These are phyloP conservation scores for Microstegium vimineum DNA, from an alignment of 176 grass and related monocot species.

Conservation along the genomic window DNA sequence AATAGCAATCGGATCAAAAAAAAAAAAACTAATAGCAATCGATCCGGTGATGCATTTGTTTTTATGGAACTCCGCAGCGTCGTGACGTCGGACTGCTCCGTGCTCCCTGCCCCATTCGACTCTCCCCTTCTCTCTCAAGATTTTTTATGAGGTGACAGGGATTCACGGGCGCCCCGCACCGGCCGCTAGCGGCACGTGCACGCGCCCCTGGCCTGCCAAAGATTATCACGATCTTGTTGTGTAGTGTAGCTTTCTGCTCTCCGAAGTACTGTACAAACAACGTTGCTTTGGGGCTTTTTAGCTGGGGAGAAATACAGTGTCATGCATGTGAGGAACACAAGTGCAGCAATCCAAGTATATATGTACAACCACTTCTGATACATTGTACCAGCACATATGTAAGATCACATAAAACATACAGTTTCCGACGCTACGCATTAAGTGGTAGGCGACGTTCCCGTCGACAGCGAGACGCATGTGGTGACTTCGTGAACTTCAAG, in stretches of 20 bases:
- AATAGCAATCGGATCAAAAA: constrained; percentile 6
- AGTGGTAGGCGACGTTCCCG: too few relatives aligned
- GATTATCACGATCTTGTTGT: not conserved
- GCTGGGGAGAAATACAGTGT: not conserved
- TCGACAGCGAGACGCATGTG: too few relatives aligned
- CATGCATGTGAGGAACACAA: constrained; percentile 30
- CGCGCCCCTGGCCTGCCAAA: not conserved
- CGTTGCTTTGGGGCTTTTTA: not conserved
- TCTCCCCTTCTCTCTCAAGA: not conserved
- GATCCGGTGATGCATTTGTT: not conserved
- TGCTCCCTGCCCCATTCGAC: not conserved
- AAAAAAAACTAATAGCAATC: constrained; percentile 25
- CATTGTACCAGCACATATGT: not conserved
- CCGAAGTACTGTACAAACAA: too few relatives aligned
- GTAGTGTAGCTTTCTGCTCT: not conserved
- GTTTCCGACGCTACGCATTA: too few relatives aligned
- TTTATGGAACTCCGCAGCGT: not conserved
- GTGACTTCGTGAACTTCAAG: too few relatives aligned
- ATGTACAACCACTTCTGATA: not conserved
- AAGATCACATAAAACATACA: not conserved
- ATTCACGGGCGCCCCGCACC: constrained; percentile 16
- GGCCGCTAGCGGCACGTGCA: not conserved
- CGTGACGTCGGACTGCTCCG: constrained; percentile 9
- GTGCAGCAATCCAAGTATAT: not conserved
- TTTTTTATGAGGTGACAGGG: not conserved